These are phyloP conservation scores for Clavariopsis aquatica DNA, from an alignment of 495 filamentous ascomycete genomes.

Conservation along the genomic window DNA sequence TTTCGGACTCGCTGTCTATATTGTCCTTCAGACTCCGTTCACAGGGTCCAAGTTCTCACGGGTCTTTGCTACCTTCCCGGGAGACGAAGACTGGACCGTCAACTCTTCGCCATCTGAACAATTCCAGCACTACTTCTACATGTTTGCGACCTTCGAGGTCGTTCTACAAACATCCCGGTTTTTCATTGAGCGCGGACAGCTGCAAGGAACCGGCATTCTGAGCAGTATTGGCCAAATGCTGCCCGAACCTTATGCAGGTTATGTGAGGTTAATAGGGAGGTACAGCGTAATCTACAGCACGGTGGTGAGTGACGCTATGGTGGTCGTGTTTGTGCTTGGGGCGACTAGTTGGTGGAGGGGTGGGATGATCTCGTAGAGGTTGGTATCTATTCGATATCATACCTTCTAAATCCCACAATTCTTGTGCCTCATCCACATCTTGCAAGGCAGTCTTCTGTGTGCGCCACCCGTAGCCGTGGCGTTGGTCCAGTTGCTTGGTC, in stretches of 20 bases:
- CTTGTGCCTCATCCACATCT: no score
- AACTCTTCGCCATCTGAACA: conserved; percentile 29
- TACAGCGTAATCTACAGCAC: conserved; percentile 70
- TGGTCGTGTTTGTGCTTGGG: conserved; percentile 77
- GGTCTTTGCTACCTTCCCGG: conserved; percentile 45
- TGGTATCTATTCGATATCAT: neutral
- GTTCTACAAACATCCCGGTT: conserved; percentile 67
- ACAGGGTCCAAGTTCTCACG: conserved; percentile 48
- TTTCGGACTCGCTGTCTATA: conserved; percentile 68
- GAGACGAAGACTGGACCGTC: conserved; percentile 37
- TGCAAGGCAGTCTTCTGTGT: no score
- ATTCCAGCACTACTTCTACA: conserved; percentile 58
- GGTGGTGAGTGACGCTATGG: conserved; percentile 64
- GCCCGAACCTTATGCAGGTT: conserved; percentile 58
- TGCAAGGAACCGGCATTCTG: conserved; percentile 54
- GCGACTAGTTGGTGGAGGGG: conserved; percentile 65
- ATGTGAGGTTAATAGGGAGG: conserved; percentile 59
- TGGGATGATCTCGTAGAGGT: neutral
- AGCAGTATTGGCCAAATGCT: conserved; percentile 59
- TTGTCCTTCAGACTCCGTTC: conserved; percentile 65
- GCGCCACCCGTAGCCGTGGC: no score
- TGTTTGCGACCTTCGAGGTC: conserved; percentile 80
- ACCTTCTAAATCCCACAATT: neutral
- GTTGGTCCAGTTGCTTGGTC: no score
- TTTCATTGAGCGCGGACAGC: conserved; percentile 59